Evolutionary conservation across 116 monocot genomes (phyloP).

Genomic region (Papilionanthe hybrid): DNA sequence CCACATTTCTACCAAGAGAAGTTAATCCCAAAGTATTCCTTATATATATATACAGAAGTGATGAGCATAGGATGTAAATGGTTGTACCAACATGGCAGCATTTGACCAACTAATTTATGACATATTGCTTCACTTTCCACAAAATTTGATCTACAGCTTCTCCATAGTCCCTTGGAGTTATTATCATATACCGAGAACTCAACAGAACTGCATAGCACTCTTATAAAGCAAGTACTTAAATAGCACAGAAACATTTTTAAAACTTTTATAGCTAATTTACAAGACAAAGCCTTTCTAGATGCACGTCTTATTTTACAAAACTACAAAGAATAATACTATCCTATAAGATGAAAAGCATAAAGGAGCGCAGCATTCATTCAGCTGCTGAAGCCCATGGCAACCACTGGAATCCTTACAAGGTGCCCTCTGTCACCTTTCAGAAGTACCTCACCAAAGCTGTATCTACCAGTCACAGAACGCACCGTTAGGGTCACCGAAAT

Average conservation of each 20-base stretch:
- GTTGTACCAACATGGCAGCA: no score
- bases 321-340: conserved; percentile 4
- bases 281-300: conserved; percentile 1
- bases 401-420: conserved; percentile 81
- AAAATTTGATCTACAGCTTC: not conserved
- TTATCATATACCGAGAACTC: not conserved
- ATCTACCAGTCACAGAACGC: conserved; percentile 62
- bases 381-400: conserved; percentile 51
- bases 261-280: not conserved
- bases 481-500: conserved; percentile 57
- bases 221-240: not conserved
- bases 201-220: not conserved
- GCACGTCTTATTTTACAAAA: conserved; percentile 9
- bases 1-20: no score
- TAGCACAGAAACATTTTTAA: not conserved
- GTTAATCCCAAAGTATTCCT: no score
- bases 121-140: not conserved
- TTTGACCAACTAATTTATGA: no score
- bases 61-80: no score
- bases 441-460: conserved; percentile 86
- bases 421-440: conserved; percentile 84
- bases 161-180: not conserved
- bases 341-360: not conserved
- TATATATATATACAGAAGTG: no score
- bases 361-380: not conserved